Evolutionary conservation across 345 rosid genomes (phyloP), one percentile per base, ranked within the genome.

Genomic region (Bretschneidera sinensis): DNA sequence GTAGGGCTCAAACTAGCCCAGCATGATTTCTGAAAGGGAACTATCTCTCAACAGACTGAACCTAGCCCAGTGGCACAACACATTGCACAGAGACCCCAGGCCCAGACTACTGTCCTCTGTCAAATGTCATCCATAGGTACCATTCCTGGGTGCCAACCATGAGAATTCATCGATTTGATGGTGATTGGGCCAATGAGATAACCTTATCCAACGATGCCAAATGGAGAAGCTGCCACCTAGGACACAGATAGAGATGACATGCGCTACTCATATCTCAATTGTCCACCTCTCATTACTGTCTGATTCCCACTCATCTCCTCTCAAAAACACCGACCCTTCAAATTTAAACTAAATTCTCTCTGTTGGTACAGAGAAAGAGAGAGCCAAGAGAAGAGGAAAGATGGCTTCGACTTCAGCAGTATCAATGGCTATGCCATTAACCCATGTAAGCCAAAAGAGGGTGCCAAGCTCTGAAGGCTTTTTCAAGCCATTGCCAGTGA

Each of bases 371-470:
- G 24, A 23, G 35, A 43, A 24, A 49, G 17, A n/a, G 25, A 55
- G 56, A 62, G 34, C n/a, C n/a, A 59, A 22, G 49, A 25, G 47
- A 43, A 22, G n/a, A n/a, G n/a, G n/a, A 43, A 68, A 67, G n/a
- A 85, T 88, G 92, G 92, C 92, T 66, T 86, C 92, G 24, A 80
- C 95, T 48, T 83, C 95, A 33, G 85, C 83, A 19, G 76, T 83
- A 62, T 80, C 96, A 60, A 70, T 88, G 95, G 81, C 85, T 31
- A 64, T 71, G 66, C 87, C 95, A 55, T 45, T 85, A 66, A 67
- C 65, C 65, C 75, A 17, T 24, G 76, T 76, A 20, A 72, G 54
- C 78, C 91, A 76, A 24, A 78, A 76, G 70, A 66, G 77, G 54
- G 64, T 70, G 10, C 71, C 79, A n/a, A 52, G 53, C 39, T 60